A percentile compares a stretch with the other conserved stretches of the same genome.
Conservation (phyloP, 805 yeast species). For the Starmerella etchellsii region DNA sequence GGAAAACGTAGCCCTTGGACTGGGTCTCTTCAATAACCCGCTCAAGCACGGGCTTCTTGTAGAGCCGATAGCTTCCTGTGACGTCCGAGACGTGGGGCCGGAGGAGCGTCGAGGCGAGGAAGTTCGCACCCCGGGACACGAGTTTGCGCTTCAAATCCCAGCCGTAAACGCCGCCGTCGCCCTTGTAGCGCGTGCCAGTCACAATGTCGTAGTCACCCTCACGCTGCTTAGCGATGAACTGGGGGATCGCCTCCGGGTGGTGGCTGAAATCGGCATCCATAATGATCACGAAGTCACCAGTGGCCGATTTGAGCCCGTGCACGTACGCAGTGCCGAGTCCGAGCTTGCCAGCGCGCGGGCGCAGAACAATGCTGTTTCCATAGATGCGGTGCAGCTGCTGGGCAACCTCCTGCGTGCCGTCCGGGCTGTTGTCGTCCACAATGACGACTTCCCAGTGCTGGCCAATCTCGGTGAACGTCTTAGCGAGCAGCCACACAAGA, state of each 20-base stretch:
- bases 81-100: conserved; percentile 63
- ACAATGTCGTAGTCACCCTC: conserved; percentile 31
- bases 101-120: conserved; percentile 56
- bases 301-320: conserved; percentile 57
- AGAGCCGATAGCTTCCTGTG: conserved; percentile 65
- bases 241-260: conserved; percentile 61
- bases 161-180: conserved; percentile 72
- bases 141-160: conserved; percentile 73
- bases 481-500: conserved; percentile 53
- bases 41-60: conserved; percentile 55
- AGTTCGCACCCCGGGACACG: conserved; percentile 69
- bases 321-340: conserved; percentile 75
- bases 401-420: conserved; percentile 55
- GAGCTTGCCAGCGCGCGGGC: conserved; percentile 63
- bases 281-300: conserved; percentile 63
- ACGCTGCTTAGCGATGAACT: conserved; percentile 52
- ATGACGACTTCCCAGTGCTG: conserved; percentile 65
- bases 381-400: conserved; percentile 31
- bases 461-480: conserved; percentile 44
- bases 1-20: conserved; percentile 72
- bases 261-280: conserved; percentile 81
- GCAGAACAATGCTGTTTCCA: conserved; percentile 51
- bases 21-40: conserved; percentile 54
- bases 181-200: conserved; percentile 56
- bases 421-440: conserved; percentile 72